Percentiles rank a stretch among this genome's conserved stretches.
phyloP scores from a whole-genome alignment of 1,284 basidiomycete species.

The Anthracocystis panici-leucophaei region DNA sequence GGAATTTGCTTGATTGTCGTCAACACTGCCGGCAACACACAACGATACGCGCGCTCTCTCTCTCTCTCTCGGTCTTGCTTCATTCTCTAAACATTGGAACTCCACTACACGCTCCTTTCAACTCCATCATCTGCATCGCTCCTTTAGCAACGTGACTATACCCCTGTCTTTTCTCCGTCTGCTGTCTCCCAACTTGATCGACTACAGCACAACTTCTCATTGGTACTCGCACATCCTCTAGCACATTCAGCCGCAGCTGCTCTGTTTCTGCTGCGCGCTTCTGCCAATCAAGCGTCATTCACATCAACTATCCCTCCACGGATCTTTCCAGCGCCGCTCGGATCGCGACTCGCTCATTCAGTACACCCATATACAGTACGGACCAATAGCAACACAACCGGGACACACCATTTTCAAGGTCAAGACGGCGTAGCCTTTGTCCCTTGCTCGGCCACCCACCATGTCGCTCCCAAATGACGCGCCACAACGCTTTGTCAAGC shows the following conservation, averaged over 20 bases:
- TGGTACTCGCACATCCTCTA: neutral
- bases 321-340: neutral
- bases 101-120: conserved; percentile 9
- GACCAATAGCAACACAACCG: neutral
- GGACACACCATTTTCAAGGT: neutral
- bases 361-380: neutral
- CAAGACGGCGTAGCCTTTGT: neutral
- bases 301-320: neutral
- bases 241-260: conserved; percentile 3
- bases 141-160: neutral
- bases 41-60: too few species aligned
- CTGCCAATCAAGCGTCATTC: neutral
- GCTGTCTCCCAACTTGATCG: neutral
- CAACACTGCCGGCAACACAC: too few species aligned
- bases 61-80: too few species aligned
- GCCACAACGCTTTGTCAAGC: conserved; percentile 48
- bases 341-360: neutral
- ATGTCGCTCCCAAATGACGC: conserved; percentile 33
- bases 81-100: neutral
- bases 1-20: too few species aligned
- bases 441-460: neutral
- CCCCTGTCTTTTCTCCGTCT: neutral
- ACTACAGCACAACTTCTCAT: neutral
- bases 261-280: conserved; percentile 1
- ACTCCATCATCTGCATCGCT: neutral